These are phyloP conservation scores for Kodamaea laetipori DNA, from an alignment of 805 yeast species.

Conservation along the genomic window DNA sequence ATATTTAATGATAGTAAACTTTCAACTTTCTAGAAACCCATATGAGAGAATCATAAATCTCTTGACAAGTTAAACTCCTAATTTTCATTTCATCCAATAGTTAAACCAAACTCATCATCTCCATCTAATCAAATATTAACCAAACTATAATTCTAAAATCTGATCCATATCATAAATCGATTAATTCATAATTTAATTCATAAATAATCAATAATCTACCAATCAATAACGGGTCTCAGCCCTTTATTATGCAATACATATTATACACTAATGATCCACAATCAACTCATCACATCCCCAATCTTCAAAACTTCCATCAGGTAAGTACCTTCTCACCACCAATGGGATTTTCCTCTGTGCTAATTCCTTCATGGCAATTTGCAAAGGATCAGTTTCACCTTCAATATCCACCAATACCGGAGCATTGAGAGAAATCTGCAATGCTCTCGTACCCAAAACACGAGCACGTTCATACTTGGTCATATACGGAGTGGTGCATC, in stretches of 20 bases:
- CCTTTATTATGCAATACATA: conserved; percentile 3
- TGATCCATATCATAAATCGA: no score
- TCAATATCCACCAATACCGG: conserved; percentile 97
- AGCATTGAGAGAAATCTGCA: conserved; percentile 97
- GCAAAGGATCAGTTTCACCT: conserved; percentile 98
- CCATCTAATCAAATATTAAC: no score
- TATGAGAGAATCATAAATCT: neutral
- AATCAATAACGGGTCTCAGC: no score
- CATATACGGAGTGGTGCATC: conserved; percentile 98
- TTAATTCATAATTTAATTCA: no score
- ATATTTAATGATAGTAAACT: no score
- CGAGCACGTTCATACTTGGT: conserved; percentile 98
- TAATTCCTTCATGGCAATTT: conserved; percentile 95
- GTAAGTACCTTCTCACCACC: conserved; percentile 92
- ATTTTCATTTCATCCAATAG: neutral
- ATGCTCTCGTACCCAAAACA: conserved; percentile 94
- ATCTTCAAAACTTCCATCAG: conserved; percentile 96
- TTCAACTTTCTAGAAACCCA: no score
- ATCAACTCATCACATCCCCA: conserved; percentile 99
- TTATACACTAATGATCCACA: conserved; percentile 60
- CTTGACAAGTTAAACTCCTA: neutral
- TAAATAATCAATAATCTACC: no score
- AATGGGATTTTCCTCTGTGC: conserved; percentile 93
- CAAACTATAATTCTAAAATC: no score
- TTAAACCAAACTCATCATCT: no score